A percentile compares a stretch with the other conserved stretches of the same genome.
phyloP scores from a whole-genome alignment of 495 filamentous ascomycete genomes.

The Glonium stellatum region DNA sequence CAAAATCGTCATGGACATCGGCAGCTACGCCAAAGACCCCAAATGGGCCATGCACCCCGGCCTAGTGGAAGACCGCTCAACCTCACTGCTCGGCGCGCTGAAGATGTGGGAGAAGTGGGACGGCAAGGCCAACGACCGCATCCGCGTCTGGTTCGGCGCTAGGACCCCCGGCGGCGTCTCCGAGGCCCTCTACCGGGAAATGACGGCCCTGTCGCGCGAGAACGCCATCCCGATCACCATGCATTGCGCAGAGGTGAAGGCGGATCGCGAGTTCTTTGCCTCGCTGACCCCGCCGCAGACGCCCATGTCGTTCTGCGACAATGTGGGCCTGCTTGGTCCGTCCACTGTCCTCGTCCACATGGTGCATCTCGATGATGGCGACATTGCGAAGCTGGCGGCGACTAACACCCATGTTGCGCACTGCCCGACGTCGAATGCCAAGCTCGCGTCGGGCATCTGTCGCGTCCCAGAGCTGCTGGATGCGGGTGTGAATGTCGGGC shows the following conservation, averaged over 20 bases:
- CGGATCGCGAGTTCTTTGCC: slow-evolving; percentile 39
- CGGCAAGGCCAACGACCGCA: slow-evolving; percentile 37
- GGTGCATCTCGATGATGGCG: slow-evolving; percentile 22
- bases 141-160: slow-evolving; percentile 48
- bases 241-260: slow-evolving; percentile 34
- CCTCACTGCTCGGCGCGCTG: slow-evolving; percentile 40
- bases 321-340: slow-evolving; percentile 11
- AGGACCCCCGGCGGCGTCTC: slow-evolving; percentile 46
- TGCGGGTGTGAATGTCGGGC: slow-evolving; percentile 38
- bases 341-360: slow-evolving; percentile 16
- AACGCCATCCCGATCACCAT: slow-evolving; percentile 29
- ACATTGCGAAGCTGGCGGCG: slow-evolving; percentile 37
- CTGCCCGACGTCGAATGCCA: slow-evolving; percentile 46
- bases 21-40: slow-evolving; percentile 40
- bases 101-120: slow-evolving; percentile 47
- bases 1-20: slow-evolving; percentile 29
- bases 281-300: slow-evolving; percentile 35
- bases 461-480: slow-evolving; percentile 39
- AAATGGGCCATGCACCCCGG: slow-evolving; percentile 48
- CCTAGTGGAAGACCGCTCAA: slow-evolving; percentile 40
- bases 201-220: slow-evolving; percentile 38
- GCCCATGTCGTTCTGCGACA: slow-evolving; percentile 18
- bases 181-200: slow-evolving; percentile 41
- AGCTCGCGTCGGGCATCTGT: slow-evolving; percentile 45
- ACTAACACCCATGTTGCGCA: slow-evolving; percentile 45